These are phyloP conservation scores for Phytopythium sindhum DNA, from an alignment of 352 stramenopile species.

Conservation along the genomic window DNA sequence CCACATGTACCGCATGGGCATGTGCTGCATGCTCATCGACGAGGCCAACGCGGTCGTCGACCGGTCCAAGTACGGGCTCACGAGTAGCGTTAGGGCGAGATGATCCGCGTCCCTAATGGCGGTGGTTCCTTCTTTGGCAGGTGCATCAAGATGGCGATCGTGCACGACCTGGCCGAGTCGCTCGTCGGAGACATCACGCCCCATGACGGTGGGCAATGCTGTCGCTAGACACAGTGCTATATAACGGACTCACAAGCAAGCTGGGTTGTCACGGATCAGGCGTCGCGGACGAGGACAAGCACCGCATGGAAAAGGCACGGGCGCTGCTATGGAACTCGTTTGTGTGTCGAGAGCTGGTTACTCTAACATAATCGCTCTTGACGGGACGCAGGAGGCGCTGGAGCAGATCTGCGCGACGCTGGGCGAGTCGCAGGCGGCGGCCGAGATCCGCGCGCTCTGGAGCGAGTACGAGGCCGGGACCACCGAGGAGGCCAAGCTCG, in stretches of 20 bases:
- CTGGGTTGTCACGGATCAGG: conserved; percentile 23
- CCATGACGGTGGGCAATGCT: conserved; percentile 56
- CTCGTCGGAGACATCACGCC: conserved; percentile 93
- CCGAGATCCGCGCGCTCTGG: conserved; percentile 78
- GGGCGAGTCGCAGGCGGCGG: conserved; percentile 44
- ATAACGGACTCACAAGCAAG: neutral
- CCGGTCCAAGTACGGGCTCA: conserved; percentile 47
- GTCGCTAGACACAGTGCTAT: neutral
- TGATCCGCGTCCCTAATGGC: neutral
- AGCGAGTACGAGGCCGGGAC: conserved; percentile 84
- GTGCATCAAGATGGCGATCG: conserved; percentile 91
- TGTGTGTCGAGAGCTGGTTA: neutral
- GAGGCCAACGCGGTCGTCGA: conserved; percentile 61
- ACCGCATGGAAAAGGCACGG: conserved; percentile 81
- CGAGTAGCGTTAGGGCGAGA: neutral
- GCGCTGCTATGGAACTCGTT: neutral
- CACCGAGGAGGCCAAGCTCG: conserved; percentile 82
- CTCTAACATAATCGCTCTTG: neutral
- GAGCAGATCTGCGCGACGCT: conserved; percentile 64
- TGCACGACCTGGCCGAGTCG: conserved; percentile 92
- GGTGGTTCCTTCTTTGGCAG: conserved; percentile 14
- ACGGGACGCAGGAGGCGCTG: conserved; percentile 44
- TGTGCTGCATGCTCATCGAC: conserved; percentile 89
- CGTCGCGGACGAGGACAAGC: conserved; percentile 88
- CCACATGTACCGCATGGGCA: conserved; percentile 93